Base-by-base conservation (phyloP, 1,284 basidiomycete genomes). In the Naganishia liquefaciens region DNA sequence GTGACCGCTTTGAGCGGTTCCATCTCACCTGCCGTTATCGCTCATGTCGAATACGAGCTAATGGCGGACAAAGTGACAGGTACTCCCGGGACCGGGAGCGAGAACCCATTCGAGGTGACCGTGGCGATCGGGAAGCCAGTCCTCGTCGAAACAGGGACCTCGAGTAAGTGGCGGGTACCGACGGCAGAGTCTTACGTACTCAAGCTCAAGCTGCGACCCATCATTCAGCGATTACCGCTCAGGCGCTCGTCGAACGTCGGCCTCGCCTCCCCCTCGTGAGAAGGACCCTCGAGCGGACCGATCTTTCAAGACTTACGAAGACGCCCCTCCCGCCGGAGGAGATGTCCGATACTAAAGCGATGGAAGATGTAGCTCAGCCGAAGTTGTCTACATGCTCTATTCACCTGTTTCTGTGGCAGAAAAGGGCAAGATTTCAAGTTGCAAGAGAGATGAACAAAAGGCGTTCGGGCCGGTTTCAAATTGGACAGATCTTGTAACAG, bases 281-380 rank as follows among this genome's bases (percentile, higher is more conserved):
- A 55, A 63, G 46, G 74, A 75, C 51, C 73, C 74, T 28, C 70
- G 75, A 28, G 63, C 70, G 11, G 66, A 71, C 52, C 64, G 68
- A 47, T 63, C 70, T 39, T 60, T 52, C 23, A 64, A 69, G 23
- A 68, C 72, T 27, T 71, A 74, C 58, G 72, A 73, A 9, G 71
- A 68, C 27, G 55, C 58, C 27, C 62, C 66, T n/a, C 57, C 65
- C 27, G 63, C 68, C 23, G 52, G 49, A 43, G 67, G 62, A 17
- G 64, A 68, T 30, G 51, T 64, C 40, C 62, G 67, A 49, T 70
- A 70, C 63, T 70, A 66, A 21, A 57, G 30, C 23, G 25, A 23
- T 37, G 51, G 39, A 50, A 61, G n/a, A 40, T 50, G 33, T 37
- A 37, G 33, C 33, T 7, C 33, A 37, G 33, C 7, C 33, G 2